A percentile compares a stretch with the other conserved stretches of the same genome.
phyloP scores from a whole-genome alignment of 2,329 filamentous ascomycete genomes.

The Clonostachys rosea region DNA sequence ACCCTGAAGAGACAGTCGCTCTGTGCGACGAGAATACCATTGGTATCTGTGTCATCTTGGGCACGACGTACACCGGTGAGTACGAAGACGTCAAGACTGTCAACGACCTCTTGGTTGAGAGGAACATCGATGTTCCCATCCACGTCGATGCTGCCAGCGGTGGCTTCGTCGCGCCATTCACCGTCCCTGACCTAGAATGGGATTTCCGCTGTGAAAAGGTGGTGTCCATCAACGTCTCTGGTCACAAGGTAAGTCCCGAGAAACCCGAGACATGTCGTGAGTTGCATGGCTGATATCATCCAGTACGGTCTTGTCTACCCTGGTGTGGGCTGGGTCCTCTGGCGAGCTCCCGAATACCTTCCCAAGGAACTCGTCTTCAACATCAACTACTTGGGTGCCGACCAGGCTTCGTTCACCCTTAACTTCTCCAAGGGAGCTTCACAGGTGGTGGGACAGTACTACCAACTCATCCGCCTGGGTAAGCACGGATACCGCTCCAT shows the following conservation, averaged over 20 bases:
- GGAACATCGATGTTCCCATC: slow-evolving; percentile 74
- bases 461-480: slow-evolving; percentile 91
- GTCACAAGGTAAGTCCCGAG: slow-evolving; percentile 67
- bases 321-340: slow-evolving; percentile 91
- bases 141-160: slow-evolving; percentile 92
- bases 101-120: slow-evolving; percentile 79
- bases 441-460: slow-evolving; percentile 95
- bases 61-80: slow-evolving; percentile 92
- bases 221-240: slow-evolving; percentile 89
- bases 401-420: slow-evolving; percentile 92
- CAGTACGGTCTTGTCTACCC: slow-evolving; percentile 70
- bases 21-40: slow-evolving; percentile 70
- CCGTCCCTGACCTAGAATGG: slow-evolving; percentile 79
- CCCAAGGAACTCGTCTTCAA: slow-evolving; percentile 95
- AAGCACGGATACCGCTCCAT: slow-evolving; percentile 89
- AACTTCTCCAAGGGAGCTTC: slow-evolving; percentile 97
- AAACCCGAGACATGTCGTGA: slow-evolving; percentile 24
- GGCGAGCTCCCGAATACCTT: slow-evolving; percentile 77
- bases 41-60: slow-evolving; percentile 87
- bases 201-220: slow-evolving; percentile 89
- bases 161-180: slow-evolving; percentile 90
- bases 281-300: too few relatives aligned
- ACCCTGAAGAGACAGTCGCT: slow-evolving; percentile 55
- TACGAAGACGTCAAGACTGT: slow-evolving; percentile 92
- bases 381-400: slow-evolving; percentile 96